Evolutionary conservation across 305 asterid species (phyloP), one percentile per base, ranked within the genome.

Genomic region (Striga hermonthica): DNA sequence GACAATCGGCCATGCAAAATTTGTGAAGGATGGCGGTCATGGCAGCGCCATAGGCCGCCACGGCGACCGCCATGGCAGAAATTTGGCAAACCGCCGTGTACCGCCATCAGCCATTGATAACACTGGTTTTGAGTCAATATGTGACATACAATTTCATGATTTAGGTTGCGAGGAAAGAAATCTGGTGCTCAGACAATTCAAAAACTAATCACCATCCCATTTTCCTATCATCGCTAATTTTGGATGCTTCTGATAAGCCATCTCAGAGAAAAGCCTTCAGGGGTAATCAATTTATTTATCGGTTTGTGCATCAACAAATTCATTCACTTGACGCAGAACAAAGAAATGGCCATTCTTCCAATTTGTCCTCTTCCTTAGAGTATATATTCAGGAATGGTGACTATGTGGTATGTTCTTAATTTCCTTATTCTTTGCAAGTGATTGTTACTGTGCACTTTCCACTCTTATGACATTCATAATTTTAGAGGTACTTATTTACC

Each of bases 341-440:
- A 65, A 70, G 72, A 69, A 78, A 64, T 66, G 59, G 64, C 43
- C 74, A 64, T 74, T 69, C 86, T 65, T 69, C 49, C 66, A 75
- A 73, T 72, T 74, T 77, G 45, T 75, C 85, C 69, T 76, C 79
- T 73, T 75, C 79, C 60, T 70, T 84, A 49, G 81, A 73, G 68
- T 64, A 78, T 67, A 74, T 66, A 16, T 82, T 90, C 73, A 83
- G 72, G 75, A 84, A 38, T 65, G 99, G 99, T 57, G 99, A 93
- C 76, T 90, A 93, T 74, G 99, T 93, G 96, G 99, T 93, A 84
- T 63, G 82, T 70, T 70, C 56, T 40, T 49, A 38, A 6, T 57
- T 66, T 47, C 39, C 66, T 11, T 55, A 4, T 60, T 41, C 57
- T 65, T 75, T 66, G 64, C 54, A 44, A 39, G 57, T 54, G 37